These are phyloP conservation scores for Monosporascus sp. DNA, from an alignment of 2,329 filamentous ascomycete species.

Conservation along the genomic window DNA sequence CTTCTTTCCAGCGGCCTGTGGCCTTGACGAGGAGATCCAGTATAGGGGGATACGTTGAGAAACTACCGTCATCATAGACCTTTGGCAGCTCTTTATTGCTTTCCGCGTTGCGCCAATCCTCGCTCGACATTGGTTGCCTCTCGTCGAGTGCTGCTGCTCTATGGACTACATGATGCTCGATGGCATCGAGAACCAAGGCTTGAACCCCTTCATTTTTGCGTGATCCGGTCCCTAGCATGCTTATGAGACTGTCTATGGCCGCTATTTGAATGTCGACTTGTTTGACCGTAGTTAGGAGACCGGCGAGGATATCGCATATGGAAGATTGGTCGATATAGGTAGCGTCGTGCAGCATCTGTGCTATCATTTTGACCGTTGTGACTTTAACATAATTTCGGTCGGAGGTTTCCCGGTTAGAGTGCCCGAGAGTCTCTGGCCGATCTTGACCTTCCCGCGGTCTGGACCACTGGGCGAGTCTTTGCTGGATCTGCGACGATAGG, in stretches of 20 bases:
- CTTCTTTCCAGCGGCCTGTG: background rate
- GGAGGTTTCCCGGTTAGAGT: conserved; percentile 5
- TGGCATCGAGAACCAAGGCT: conserved; percentile 15
- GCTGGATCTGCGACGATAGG: conserved; percentile 20
- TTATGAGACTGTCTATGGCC: conserved; percentile 24
- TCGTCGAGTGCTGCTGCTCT: conserved; percentile 26
- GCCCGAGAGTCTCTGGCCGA: conserved; percentile 18
- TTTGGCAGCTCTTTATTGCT: conserved; percentile 5
- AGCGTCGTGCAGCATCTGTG: conserved; percentile 25
- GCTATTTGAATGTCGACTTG: conserved; percentile 29
- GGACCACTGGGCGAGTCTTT: no score
- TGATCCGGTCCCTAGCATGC: conserved; percentile 12
- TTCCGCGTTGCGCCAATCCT: conserved; percentile 21
- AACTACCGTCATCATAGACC: conserved; percentile 3
- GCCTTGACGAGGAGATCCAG: conserved; percentile 6
- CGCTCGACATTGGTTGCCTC: conserved; percentile 18
- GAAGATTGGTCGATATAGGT: conserved; percentile 19
- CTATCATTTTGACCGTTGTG: conserved; percentile 33
- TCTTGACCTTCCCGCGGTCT: no score
- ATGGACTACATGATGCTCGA: conserved; percentile 23
- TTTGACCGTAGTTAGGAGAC: conserved; percentile 23
- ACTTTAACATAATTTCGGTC: conserved; percentile 25
- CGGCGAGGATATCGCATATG: conserved; percentile 23
- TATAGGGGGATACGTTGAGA: conserved; percentile 11
- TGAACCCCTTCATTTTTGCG: conserved; percentile 9